Base-by-base conservation (phyloP, 305 asterid species). In the Plantago coronopus region DNA sequence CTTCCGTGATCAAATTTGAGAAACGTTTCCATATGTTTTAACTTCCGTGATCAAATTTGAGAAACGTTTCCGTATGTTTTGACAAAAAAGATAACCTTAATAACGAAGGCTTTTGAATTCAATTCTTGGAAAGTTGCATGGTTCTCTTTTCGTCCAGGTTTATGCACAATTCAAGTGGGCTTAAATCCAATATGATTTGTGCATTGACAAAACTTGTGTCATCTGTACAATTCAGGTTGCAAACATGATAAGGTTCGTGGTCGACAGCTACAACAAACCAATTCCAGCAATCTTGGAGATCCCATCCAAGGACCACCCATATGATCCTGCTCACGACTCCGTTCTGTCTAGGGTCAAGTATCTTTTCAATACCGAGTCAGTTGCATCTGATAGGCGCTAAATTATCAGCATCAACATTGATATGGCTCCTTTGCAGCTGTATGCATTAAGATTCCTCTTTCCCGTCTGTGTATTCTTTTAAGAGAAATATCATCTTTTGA, bases 301-400 rank as follows among this genome's bases (percentile, higher is more conserved):
- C 57, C 98, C 96, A 17, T 91, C 98, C 49, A 91, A 91, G 93
- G 96, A 88, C 76, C 95, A 88, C 44, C 98, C 96, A 0, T 88
- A 88, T 23, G 96, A 91, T 79, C 95, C 98, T 37, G 89, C 91
- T 0, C 95, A 84, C 42, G 96, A 91, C 72, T 91, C 95, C 17
- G 90, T 91, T 69, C 87, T 88, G 48, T 91, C 96, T 2, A 81
- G 95, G 64, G 95, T 91, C 71, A 88, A 83, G 83, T 78, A 87
- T 81, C 94, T 89, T 71, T 87, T 89, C 85, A 53, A 74, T 8
- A 1, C 84, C 0, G 97, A 89, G 66, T 87, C 95, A 7, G 89
- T 38, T 38, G 43, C 93, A 20, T 77, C 87, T 38, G 88, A 54
- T 0, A 85, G 96, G 83, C 87, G 84, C 66, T 90, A 55, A 79